Base-by-base conservation (phyloP, 805 yeast species). In the Barnettozyma californica region DNA sequence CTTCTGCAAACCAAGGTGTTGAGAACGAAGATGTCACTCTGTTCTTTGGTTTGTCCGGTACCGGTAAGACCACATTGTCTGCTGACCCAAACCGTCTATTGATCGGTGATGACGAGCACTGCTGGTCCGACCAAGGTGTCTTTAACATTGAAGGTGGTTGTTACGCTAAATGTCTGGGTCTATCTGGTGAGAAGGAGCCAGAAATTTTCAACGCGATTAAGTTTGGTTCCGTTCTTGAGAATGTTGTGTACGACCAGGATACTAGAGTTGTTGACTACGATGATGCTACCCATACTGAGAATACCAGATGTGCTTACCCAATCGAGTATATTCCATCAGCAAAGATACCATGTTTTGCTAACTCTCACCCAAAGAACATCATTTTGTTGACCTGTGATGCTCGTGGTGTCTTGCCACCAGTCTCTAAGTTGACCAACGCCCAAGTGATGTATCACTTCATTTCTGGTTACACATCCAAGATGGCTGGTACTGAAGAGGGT, bases 71-170 rank as follows among this genome's bases (percentile, higher is more conserved):
- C 58, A 92, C 99, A 16, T 75, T 92, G 60, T 87, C 96, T 60
- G 98, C 98, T 47, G 98, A 92, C 68, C 96, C 97, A 51, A 76
- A 88, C 73, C 85, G 99, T 71, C 73, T 79, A 68, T 80, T 92
- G 68, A 92, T 92, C 66, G 99, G 99, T 69, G 99, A 92, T 69
- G 99, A 92, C 68, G 99, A 92, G 75, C 99, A 92, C 76, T 92
- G 98, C 77, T 92, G 99, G 99, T 87, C 97, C 18, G 95, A 92
- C 71, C 76, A 86, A 59, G 99, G 99, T 74, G 97, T 92, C 51
- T 92, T 92, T 84, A 94, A 94, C 81, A 91, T 92, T 64, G 99
- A 92, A 76, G 99, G 99, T 71, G 99, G 99, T 58, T 92, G 99
- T 78, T 92, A 92, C 76, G 98, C 98, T 63, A 92, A 92, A 75